These are phyloP conservation scores for Poteriospumella lacustris DNA, from an alignment of 108 stramenopile genomes.

Conservation along the genomic window DNA sequence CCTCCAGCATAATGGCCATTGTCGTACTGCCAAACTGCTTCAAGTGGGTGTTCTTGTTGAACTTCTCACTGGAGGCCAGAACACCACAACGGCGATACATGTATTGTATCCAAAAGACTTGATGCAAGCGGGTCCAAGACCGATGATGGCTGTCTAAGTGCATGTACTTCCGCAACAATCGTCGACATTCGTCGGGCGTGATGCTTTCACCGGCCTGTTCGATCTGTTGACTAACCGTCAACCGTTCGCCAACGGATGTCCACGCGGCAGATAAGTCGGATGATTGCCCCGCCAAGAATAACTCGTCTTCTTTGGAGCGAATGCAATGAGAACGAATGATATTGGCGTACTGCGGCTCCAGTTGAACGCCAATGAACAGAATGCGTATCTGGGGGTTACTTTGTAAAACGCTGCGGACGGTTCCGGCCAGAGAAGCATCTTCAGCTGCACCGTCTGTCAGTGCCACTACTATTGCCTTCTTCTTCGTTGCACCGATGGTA, in stretches of 20 bases:
- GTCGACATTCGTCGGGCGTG: not conserved
- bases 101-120: not conserved
- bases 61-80: not conserved
- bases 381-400: too few relatives aligned
- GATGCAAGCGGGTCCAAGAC: not conserved
- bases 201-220: slow-evolving; percentile 2
- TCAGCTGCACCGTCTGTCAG: slow-evolving; percentile 2
- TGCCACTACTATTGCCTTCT: not conserved
- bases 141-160: not conserved
- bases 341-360: not conserved
- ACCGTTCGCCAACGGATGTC: not conserved
- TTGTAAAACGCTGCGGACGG: too few relatives aligned
- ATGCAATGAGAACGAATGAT: not conserved
- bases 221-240: slow-evolving; percentile 18
- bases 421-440: not conserved
- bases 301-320: not conserved
- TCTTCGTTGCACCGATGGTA: not conserved
- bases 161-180: slow-evolving; percentile 13
- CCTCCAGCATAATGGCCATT: slow-evolving; percentile 16
- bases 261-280: not conserved
- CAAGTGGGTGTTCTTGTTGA: not conserved
- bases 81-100: not conserved
- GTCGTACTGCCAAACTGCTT: not conserved
- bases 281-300: not conserved
- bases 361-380: not conserved